A percentile compares a stretch with the other conserved stretches of the same genome.
Evolutionary conservation across 1,284 basidiomycete genomes (phyloP).

Genomic region (Coriolopsis trogii): DNA sequence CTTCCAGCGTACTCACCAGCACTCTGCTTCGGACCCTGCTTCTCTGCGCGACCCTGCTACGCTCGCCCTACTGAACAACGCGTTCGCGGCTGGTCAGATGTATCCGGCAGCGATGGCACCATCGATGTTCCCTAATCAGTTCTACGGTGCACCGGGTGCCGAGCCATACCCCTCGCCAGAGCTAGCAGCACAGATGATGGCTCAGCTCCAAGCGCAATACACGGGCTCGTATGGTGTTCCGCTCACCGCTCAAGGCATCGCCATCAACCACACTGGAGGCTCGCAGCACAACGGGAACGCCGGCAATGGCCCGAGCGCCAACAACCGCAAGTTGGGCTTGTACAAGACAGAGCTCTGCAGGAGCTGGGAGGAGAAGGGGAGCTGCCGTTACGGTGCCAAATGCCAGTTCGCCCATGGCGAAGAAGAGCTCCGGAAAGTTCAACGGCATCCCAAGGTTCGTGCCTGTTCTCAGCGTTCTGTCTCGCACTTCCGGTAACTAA

Average conservation of each 20-base stretch:
- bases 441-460: conserved; percentile 84
- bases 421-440: conserved; percentile 79
- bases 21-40: conserved; percentile 79
- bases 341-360: conserved; percentile 94
- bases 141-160: conserved; percentile 52
- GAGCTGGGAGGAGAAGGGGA: conserved; percentile 92
- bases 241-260: conserved; percentile 26
- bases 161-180: conserved; percentile 60
- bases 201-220: conserved; percentile 46
- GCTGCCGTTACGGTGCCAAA: conserved; percentile 85
- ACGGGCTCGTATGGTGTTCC: conserved; percentile 57
- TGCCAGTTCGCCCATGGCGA: conserved; percentile 93
- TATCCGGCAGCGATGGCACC: conserved; percentile 46
- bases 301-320: conserved; percentile 74
- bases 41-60: conserved; percentile 67
- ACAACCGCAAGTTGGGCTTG: conserved; percentile 84
- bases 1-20: conserved; percentile 73
- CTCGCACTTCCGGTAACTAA: conserved; percentile 6
- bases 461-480: background rate
- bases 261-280: conserved; percentile 21
- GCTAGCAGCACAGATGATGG: conserved; percentile 60
- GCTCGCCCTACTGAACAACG: conserved; percentile 58
- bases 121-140: conserved; percentile 67
- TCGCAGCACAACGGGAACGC: conserved; percentile 32
- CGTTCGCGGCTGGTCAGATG: conserved; percentile 48